Base-by-base conservation (phyloP, 2,329 filamentous ascomycete species). In the Neopestalotiopsis clavispora region DNA sequence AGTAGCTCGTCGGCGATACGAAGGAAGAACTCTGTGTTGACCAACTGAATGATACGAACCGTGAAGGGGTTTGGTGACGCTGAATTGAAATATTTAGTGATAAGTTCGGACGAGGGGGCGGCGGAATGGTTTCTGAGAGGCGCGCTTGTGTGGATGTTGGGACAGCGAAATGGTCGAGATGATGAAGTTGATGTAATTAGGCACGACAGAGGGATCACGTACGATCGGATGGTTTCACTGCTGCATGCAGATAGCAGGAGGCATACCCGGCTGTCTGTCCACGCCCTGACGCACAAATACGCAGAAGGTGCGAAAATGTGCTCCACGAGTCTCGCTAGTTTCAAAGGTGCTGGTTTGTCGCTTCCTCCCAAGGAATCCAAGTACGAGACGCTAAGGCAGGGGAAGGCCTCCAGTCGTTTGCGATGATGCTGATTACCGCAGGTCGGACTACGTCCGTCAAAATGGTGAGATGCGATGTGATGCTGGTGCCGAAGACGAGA, bases 301-400 rank as follows among this genome's bases (percentile, higher is more conserved):
- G 5, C 42, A 40, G 45, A 52, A 62, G n/a, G n/a, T 45, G 42
- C 63, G 40, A 66, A 66, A 66, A 66, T 66, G 49, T 56, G 49
- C 34, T 32, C 45, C 63, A 56, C 28, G n/a, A 23, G 23, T n/a
- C n/a, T 23, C 17, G 32, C 59, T 62, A 38, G 59, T 40, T n/a
- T 52, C 45, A 52, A 14, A 30, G 32, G 23, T 23, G 63, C 23
- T 66, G 30, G 42, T 45, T 38, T 66, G 63, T 56, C 32, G 42
- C 49, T 66, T 28, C 6, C 32, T 58, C 14, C 23, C 28, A 28
- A 49, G 30, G 4, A 3, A 23, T 40, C 14, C 34, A 34, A 28
- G 62, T 40, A 40, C 38, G n/a, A 49, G 23, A 28, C 20, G 28
- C 28, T 14, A 14, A 30, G 58, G 17, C 30, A 32, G 17, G n/a